Evolutionary conservation across 768 basidiomycete genomes (phyloP).

Genomic region (Suillus paluster): DNA sequence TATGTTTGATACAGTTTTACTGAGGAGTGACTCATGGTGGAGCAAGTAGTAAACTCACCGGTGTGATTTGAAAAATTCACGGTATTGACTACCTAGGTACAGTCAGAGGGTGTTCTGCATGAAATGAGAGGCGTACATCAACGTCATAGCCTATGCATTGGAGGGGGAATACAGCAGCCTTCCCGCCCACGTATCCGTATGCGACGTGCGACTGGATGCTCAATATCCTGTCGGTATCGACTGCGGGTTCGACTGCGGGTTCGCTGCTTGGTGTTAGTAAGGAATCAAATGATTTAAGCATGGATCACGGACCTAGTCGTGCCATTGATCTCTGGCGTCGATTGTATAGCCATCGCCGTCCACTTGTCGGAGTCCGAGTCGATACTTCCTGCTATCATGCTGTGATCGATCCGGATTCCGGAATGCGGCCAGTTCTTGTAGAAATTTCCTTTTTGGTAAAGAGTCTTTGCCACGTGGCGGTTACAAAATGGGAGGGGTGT

Average conservation of each 20-base stretch:
- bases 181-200: conserved; percentile 91
- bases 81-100: conserved; percentile 76
- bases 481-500: conserved; percentile 5
- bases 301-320: background rate
- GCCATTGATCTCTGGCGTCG: background rate
- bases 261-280: background rate
- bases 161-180: conserved; percentile 76
- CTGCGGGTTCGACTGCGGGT: background rate
- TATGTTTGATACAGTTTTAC: conserved; percentile 30
- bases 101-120: conserved; percentile 8
- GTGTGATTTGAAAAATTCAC: conserved; percentile 96
- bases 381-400: background rate
- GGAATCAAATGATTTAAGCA: background rate
- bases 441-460: conserved; percentile 5
- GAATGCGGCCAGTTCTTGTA: too few species aligned
- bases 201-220: conserved; percentile 95
- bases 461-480: conserved; percentile 5
- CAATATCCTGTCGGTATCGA: conserved; percentile 60
- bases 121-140: conserved; percentile 61
- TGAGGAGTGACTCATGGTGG: background rate
- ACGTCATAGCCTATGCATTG: conserved; percentile 94
- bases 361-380: too few species aligned
- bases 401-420: background rate
- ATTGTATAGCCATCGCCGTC: background rate
- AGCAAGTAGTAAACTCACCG: conserved; percentile 47